Conservation (phyloP, 495 filamentous ascomycete genomes). For the Penicillium pulvis region DNA sequence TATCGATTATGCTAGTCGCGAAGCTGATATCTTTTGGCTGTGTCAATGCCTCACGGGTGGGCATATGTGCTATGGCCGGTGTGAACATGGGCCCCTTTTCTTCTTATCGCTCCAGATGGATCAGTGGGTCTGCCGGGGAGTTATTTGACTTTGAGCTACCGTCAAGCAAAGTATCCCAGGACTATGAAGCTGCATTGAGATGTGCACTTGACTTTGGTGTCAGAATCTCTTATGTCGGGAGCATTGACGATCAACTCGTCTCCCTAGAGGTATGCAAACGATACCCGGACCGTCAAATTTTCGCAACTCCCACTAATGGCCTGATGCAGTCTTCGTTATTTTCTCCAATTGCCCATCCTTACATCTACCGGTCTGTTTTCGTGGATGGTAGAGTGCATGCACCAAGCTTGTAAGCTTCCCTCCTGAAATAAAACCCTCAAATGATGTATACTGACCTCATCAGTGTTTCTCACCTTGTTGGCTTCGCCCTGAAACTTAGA, state of each 20-base stretch:
- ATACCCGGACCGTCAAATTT: not conserved
- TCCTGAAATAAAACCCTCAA: not conserved
- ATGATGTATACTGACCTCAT: conserved; percentile 9
- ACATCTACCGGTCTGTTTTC: conserved; percentile 91
- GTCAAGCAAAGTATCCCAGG: conserved; percentile 76
- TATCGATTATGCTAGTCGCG: conserved; percentile 89
- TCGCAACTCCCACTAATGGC: not conserved
- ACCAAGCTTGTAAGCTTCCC: conserved; percentile 72
- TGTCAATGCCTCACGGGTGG: conserved; percentile 67
- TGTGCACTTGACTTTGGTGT: conserved; percentile 74
- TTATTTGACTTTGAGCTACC: conserved; percentile 88
- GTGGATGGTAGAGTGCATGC: conserved; percentile 92
- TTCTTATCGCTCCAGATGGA: conserved; percentile 78
- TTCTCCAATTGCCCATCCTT: conserved; percentile 79
- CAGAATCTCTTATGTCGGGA: conserved; percentile 81
- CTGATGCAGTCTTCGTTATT: conserved; percentile 73
- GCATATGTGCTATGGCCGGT: conserved; percentile 91
- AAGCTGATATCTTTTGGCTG: conserved; percentile 83
- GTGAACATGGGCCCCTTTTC: conserved; percentile 91
- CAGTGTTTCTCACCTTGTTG: conserved; percentile 84
- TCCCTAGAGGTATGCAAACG: conserved; percentile 69
- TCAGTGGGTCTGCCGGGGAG: conserved; percentile 86
- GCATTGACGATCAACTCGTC: conserved; percentile 95
- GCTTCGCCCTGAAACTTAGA: conserved; percentile 88
- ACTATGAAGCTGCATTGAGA: conserved; percentile 75